Evolutionary conservation across 768 basidiomycete species (phyloP).

Genomic region (Austroboletus festivus): DNA sequence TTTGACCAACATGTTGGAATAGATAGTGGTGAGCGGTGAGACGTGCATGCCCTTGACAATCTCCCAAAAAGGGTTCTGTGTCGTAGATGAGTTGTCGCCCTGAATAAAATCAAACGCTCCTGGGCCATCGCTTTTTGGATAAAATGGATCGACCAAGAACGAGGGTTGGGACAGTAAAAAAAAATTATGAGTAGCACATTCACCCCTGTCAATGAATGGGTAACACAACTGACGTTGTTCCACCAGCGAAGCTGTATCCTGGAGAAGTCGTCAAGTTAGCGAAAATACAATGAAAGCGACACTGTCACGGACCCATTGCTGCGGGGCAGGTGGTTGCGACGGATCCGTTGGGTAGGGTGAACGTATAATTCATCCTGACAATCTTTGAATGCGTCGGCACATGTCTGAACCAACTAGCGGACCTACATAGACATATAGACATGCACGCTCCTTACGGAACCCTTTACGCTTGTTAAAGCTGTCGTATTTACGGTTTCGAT

Average conservation of each 20-base stretch:
- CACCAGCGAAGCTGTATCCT: slow-evolving; percentile 78
- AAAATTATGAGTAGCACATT: too few species aligned
- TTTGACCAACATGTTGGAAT: too few species aligned
- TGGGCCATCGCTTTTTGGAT: slow-evolving; percentile 53
- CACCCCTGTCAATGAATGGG: too few species aligned
- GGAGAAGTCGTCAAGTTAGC: not conserved
- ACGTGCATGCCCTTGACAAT: slow-evolving; percentile 58
- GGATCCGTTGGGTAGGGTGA: slow-evolving; percentile 64
- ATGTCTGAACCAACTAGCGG: not conserved
- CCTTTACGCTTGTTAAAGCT: slow-evolving; percentile 45
- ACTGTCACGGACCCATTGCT: slow-evolving; percentile 55
- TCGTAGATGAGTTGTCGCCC: slow-evolving; percentile 59
- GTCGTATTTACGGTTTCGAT: slow-evolving; percentile 20
- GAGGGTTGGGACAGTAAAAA: too few species aligned
- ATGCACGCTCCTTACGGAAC: slow-evolving; percentile 69
- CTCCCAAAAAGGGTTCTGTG: slow-evolving; percentile 80
- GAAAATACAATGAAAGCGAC: not conserved
- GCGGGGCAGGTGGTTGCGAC: slow-evolving; percentile 71
- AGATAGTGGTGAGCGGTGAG: not conserved
- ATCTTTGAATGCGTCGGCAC: not conserved
- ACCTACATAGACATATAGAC: slow-evolving; percentile 66
- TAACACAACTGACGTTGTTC: slow-evolving; percentile 63
- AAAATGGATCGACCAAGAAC: too few species aligned
- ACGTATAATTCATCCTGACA: slow-evolving; percentile 59
- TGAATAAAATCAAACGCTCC: slow-evolving; percentile 78